These are phyloP conservation scores for Eucommia ulmoides DNA, from an alignment of 257 asterid genomes.

Conservation along the genomic window DNA sequence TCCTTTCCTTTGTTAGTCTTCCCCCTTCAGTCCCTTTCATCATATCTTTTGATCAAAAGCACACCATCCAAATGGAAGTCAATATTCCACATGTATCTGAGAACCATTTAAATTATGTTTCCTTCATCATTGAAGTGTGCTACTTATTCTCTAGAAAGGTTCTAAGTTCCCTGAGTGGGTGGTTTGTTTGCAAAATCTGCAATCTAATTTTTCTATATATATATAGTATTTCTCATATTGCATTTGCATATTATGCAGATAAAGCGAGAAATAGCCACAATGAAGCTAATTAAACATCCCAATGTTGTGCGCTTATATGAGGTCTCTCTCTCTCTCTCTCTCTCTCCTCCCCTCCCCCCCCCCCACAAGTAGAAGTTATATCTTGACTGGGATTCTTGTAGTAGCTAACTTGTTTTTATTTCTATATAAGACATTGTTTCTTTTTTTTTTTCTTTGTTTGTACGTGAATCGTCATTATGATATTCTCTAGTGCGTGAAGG, in stretches of 20 bases:
- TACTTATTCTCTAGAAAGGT: too few relatives aligned
- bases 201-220: too few relatives aligned
- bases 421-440: too few relatives aligned
- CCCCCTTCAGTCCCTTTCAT: neutral
- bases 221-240: conserved; percentile 1
- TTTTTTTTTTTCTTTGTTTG: too few relatives aligned
- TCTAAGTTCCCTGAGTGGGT: neutral
- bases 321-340: conserved; percentile 29
- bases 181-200: neutral
- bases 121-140: too few relatives aligned
- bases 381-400: neutral
- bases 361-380: neutral
- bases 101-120: too few relatives aligned
- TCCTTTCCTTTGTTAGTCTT: neutral
- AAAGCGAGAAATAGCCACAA: conserved; percentile 79
- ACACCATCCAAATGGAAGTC: too few relatives aligned
- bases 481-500: too few relatives aligned
- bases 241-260: conserved; percentile 41
- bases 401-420: neutral
- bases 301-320: conserved; percentile 62
- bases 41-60: neutral
- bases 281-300: conserved; percentile 85
- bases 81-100: too few relatives aligned
- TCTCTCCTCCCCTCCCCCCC: too few relatives aligned
- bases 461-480: too few relatives aligned